A percentile compares a stretch with the other conserved stretches of the same genome.
phyloP scores from a whole-genome alignment of 2,329 filamentous ascomycete genomes.

The Scedosporium dehoogii region DNA sequence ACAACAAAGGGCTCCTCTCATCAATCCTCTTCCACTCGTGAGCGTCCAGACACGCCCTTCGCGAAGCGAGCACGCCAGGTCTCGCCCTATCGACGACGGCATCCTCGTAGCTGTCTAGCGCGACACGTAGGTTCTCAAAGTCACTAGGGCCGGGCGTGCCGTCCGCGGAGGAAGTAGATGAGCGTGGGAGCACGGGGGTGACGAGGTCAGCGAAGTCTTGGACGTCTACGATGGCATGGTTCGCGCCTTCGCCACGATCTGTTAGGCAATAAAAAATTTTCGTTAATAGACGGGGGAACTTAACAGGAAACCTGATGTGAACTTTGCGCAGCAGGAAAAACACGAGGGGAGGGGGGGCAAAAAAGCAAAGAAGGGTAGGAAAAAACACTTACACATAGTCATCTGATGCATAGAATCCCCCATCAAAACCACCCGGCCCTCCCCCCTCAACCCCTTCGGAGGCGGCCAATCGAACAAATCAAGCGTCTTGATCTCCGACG shows the following conservation, averaged over 20 bases:
- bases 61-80: constrained; percentile 37
- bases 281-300: not conserved
- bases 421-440: constrained; percentile 33
- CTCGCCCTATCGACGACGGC: constrained; percentile 31
- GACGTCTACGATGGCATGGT: constrained; percentile 45
- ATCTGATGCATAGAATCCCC: constrained; percentile 49
- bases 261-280: accelerated
- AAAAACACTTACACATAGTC: constrained; percentile 42
- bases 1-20: constrained; percentile 25
- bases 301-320: too few relatives aligned
- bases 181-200: constrained; percentile 10
- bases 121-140: constrained; percentile 14
- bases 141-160: not conserved
- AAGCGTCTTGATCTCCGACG: constrained; percentile 32
- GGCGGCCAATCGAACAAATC: constrained; percentile 39
- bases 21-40: constrained; percentile 36
- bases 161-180: constrained; percentile 2
- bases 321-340: too few relatives aligned
- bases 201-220: constrained; percentile 29
- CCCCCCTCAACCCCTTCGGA: constrained; percentile 22
- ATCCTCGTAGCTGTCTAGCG: constrained; percentile 31
- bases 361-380: not conserved
- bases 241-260: constrained; percentile 49
- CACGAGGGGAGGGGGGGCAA: not conserved
- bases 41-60: constrained; percentile 44